phyloP scores from a whole-genome alignment of 805 yeast species.

The Sungouiella blattae region DNA sequence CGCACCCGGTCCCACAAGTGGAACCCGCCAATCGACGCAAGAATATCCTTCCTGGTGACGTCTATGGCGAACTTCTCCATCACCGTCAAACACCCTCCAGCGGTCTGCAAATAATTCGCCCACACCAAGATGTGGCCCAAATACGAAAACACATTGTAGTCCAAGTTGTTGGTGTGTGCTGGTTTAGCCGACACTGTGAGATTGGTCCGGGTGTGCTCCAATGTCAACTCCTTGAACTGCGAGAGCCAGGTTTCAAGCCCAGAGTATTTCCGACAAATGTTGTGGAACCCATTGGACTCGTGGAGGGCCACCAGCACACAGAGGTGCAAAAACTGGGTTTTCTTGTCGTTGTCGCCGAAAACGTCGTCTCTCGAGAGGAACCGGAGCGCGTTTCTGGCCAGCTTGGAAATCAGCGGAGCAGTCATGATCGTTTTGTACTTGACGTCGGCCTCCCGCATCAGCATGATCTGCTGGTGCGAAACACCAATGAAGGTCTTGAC shows the following conservation, averaged over 20 bases:
- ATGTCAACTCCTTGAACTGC: slow-evolving; percentile 27
- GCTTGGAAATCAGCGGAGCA: slow-evolving; percentile 28
- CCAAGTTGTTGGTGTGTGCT: slow-evolving; percentile 33
- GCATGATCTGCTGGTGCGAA: slow-evolving; percentile 31
- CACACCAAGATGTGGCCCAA: slow-evolving; percentile 38
- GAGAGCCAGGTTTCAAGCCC: slow-evolving; percentile 27
- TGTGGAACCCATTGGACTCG: slow-evolving; percentile 34
- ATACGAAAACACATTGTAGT: slow-evolving; percentile 35
- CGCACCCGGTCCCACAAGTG: slow-evolving; percentile 40
- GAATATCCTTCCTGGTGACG: slow-evolving; percentile 14
- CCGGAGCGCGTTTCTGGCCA: slow-evolving; percentile 24
- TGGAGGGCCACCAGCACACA: slow-evolving; percentile 34
- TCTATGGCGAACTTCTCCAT: slow-evolving; percentile 19
- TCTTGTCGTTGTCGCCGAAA: slow-evolving; percentile 19
- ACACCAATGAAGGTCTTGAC: slow-evolving; percentile 37
- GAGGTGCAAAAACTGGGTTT: slow-evolving; percentile 23
- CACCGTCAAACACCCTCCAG: slow-evolving; percentile 6
- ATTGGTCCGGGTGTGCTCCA: slow-evolving; percentile 30
- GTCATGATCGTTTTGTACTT: slow-evolving; percentile 33
- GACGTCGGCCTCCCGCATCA: slow-evolving; percentile 31
- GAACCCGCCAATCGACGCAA: slow-evolving; percentile 32
- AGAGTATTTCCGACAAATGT: slow-evolving; percentile 21
- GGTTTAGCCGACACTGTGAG: slow-evolving; percentile 32
- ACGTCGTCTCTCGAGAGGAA: slow-evolving; percentile 23
- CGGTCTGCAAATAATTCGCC: slow-evolving; percentile 27